Evolutionary conservation across 768 basidiomycete genomes (phyloP).

Genomic region (Rhizopogon vesiculosus): DNA sequence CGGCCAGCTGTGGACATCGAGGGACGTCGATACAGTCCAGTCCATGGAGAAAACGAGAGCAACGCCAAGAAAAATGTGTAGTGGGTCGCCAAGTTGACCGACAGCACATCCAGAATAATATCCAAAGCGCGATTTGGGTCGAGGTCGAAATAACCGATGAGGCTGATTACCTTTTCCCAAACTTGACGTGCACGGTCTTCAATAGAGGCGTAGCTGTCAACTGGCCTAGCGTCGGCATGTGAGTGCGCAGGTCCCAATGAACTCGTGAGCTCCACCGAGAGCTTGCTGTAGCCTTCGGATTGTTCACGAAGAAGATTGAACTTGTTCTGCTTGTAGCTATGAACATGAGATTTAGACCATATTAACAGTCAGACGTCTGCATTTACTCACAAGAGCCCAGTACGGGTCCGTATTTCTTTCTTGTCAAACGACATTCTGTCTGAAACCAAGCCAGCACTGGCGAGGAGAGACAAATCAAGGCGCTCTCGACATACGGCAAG

Average conservation of each 20-base stretch:
- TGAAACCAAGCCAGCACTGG: conserved; percentile 60
- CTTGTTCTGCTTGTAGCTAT: conserved; percentile 97
- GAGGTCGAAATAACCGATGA: conserved; percentile 94
- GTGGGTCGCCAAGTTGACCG: conserved; percentile 75
- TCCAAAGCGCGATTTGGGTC: conserved; percentile 94
- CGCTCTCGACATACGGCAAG: conserved; percentile 66
- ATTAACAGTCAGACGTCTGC: neutral
- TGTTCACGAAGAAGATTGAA: conserved; percentile 97
- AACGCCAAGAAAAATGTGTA: conserved; percentile 87
- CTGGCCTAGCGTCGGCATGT: conserved; percentile 56
- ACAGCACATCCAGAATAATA: conserved; percentile 88
- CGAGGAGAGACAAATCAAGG: conserved; percentile 61
- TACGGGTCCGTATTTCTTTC: conserved; percentile 78
- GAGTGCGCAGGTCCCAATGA: conserved; percentile 75
- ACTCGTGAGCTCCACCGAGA: conserved; percentile 78
- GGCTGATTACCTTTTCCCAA: conserved; percentile 82
- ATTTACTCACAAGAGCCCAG: conserved; percentile 69
- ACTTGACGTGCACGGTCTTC: conserved; percentile 62
- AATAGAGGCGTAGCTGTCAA: conserved; percentile 52
- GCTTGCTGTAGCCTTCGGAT: conserved; percentile 95
- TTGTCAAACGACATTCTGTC: conserved; percentile 65
- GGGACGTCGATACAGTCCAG: conserved; percentile 38
- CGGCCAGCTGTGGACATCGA: conserved; percentile 18
- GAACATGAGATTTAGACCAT: neutral
- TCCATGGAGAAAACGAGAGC: conserved; percentile 86